Evolutionary conservation across 352 stramenopile species (phyloP).

Genomic region (Pseudoperonospora humuli): DNA sequence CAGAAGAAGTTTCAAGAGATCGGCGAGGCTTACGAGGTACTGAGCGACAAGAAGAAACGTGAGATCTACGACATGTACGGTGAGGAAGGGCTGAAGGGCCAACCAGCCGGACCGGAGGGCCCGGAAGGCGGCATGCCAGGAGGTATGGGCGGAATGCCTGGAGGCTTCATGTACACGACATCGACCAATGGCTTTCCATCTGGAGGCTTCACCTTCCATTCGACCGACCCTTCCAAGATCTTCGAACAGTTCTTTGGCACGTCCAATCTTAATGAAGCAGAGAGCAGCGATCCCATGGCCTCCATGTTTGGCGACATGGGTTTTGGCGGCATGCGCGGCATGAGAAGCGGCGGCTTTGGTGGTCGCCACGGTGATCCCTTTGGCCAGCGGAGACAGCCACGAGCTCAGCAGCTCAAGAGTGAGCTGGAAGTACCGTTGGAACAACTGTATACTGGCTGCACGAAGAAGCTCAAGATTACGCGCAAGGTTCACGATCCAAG

Average conservation of each 20-base stretch:
- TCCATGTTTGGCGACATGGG: slow-evolving; percentile 60
- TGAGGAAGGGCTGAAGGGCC: slow-evolving; percentile 84
- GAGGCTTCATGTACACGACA: slow-evolving; percentile 33
- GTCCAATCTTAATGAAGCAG: slow-evolving; percentile 68
- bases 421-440: slow-evolving; percentile 91
- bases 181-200: slow-evolving; percentile 55
- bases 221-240: slow-evolving; percentile 78
- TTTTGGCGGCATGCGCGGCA: slow-evolving; percentile 45
- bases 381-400: slow-evolving; percentile 18
- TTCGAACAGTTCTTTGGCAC: slow-evolving; percentile 89
- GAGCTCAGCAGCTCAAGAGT: slow-evolving; percentile 51
- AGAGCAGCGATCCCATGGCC: slow-evolving; percentile 58
- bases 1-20: slow-evolving; percentile 92
- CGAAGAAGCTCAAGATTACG: slow-evolving; percentile 93
- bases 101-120: slow-evolving; percentile 21
- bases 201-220: slow-evolving; percentile 63
- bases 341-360: slow-evolving; percentile 28
- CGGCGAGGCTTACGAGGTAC: slow-evolving; percentile 88
- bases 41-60: slow-evolving; percentile 90
- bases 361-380: slow-evolving; percentile 40
- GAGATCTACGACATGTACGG: slow-evolving; percentile 91
- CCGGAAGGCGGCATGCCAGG: slow-evolving; percentile 29
- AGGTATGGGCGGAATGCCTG: slow-evolving; percentile 59
- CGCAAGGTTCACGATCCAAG: slow-evolving; percentile 82
- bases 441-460: slow-evolving; percentile 71